Evolutionary conservation across 2,329 filamentous ascomycete species (phyloP).

Genomic region (Cercospora beticola): DNA sequence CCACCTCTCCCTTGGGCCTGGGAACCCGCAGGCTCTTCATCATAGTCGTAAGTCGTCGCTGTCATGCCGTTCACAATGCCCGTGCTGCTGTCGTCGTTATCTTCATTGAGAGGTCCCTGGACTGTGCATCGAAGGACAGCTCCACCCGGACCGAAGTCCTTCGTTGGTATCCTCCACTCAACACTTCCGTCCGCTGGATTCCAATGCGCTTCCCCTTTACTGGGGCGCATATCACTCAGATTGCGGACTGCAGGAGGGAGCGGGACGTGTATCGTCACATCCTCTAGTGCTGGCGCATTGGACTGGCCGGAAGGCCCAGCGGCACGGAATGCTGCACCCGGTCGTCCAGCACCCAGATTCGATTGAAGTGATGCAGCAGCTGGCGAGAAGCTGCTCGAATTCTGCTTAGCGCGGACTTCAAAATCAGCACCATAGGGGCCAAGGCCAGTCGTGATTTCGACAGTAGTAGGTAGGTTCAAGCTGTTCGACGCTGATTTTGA

Average conservation of each 20-base stretch:
- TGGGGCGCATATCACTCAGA: constrained; percentile 76
- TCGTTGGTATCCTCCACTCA: constrained; percentile 79
- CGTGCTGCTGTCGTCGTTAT: constrained; percentile 46
- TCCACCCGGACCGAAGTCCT: constrained; percentile 61
- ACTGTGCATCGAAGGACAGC: constrained; percentile 75
- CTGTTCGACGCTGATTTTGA: constrained; percentile 30
- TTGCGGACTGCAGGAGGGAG: constrained; percentile 78
- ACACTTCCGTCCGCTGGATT: constrained; percentile 68
- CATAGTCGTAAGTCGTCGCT: constrained; percentile 46
- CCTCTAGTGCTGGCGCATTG: constrained; percentile 59
- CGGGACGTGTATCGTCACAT: constrained; percentile 74
- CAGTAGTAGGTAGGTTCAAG: constrained; percentile 75
- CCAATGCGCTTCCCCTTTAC: constrained; percentile 80
- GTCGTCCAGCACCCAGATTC: constrained; percentile 25
- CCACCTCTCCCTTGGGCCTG: constrained; percentile 46
- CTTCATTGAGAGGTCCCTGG: constrained; percentile 59
- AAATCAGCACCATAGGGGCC: constrained; percentile 79
- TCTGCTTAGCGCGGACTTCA: constrained; percentile 72
- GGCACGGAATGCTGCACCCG: constrained; percentile 26
- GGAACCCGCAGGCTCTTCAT: constrained; percentile 35
- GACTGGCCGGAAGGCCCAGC: constrained; percentile 27
- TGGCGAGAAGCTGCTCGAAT: constrained; percentile 23
- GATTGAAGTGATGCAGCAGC: constrained; percentile 35
- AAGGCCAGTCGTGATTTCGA: constrained; percentile 79
- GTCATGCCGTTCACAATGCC: constrained; percentile 38